Conservation (phyloP, 225 moss, liverwort and hornwort genomes). For the Physcomitrellopsis africana region DNA sequence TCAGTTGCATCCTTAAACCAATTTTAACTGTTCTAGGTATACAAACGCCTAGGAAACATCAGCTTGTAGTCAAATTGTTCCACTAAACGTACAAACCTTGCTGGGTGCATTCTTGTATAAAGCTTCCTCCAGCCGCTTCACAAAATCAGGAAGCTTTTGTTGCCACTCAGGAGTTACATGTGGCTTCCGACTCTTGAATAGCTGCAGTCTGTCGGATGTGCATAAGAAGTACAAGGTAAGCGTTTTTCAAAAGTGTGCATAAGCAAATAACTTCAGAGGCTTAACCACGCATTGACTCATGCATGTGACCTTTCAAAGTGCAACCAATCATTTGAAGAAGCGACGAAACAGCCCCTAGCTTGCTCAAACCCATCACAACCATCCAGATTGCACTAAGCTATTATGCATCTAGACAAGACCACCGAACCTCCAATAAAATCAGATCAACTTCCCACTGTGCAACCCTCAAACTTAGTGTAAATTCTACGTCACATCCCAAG, state of each 20-base stretch:
- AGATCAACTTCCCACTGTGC: neutral
- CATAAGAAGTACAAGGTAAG: conserved; percentile 30
- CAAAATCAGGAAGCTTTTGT: conserved; percentile 97
- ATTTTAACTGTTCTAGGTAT: too few relatives aligned
- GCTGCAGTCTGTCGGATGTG: conserved; percentile 62
- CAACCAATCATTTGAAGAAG: neutral
- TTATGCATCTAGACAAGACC: neutral
- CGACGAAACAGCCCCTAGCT: neutral
- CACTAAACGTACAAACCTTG: conserved; percentile 62
- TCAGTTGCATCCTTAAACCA: too few relatives aligned
- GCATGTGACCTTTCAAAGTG: neutral
- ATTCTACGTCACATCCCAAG: neutral
- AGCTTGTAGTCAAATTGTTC: neutral
- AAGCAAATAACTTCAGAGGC: neutral
- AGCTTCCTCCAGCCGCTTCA: conserved; percentile 91
- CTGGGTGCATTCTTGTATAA: conserved; percentile 73
- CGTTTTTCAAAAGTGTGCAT: neutral
- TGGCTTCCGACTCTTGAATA: conserved; percentile 80
- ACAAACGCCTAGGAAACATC: neutral
- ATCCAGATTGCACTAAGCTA: neutral
- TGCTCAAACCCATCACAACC: neutral
- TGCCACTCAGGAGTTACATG: conserved; percentile 80
- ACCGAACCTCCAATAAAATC: conserved; percentile 6
- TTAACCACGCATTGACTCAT: conserved; percentile 10
- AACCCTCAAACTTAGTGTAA: conserved; percentile 9